Conservation (phyloP, 345 rosid genomes). For the Lepidium africanum region DNA sequence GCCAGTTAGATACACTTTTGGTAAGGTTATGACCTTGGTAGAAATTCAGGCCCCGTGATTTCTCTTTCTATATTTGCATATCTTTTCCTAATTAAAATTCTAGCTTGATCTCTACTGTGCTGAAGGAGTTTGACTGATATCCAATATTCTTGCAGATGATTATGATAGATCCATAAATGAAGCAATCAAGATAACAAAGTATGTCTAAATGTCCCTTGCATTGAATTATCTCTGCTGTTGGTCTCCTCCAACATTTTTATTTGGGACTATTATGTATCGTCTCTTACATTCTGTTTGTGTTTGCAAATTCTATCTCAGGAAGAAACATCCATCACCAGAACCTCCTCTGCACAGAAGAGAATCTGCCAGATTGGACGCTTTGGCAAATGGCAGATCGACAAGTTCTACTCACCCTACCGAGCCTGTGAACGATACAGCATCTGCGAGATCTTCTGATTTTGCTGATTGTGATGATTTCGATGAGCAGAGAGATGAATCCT, state of each 20-base stretch:
- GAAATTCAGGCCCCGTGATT: neutral
- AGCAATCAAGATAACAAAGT: slow-evolving; percentile 96
- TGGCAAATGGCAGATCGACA: slow-evolving; percentile 58
- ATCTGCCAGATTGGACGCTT: slow-evolving; percentile 57
- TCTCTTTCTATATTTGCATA: neutral
- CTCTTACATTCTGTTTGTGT: slow-evolving; percentile 12
- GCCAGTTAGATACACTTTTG: slow-evolving; percentile 95
- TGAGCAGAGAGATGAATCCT: slow-evolving; percentile 49
- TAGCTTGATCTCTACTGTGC: neutral
- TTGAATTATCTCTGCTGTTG: slow-evolving; percentile 6
- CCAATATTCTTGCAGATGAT: slow-evolving; percentile 69
- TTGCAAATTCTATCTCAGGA: slow-evolving; percentile 34
- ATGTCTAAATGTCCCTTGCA: slow-evolving; percentile 14
- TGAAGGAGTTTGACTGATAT: neutral
- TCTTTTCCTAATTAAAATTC: neutral
- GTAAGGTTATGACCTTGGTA: slow-evolving; percentile 36
- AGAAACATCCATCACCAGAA: slow-evolving; percentile 84
- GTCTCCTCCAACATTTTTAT: neutral
- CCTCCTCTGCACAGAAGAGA: slow-evolving; percentile 55
- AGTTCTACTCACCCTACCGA: slow-evolving; percentile 43
- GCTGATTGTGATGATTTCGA: slow-evolving; percentile 67
- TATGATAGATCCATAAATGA: slow-evolving; percentile 96
- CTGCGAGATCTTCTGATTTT: slow-evolving; percentile 59
- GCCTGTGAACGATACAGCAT: slow-evolving; percentile 38
- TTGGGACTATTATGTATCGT: neutral